These are phyloP conservation scores for Nakazawaea holstii DNA, from an alignment of 805 yeast genomes.

Conservation along the genomic window DNA sequence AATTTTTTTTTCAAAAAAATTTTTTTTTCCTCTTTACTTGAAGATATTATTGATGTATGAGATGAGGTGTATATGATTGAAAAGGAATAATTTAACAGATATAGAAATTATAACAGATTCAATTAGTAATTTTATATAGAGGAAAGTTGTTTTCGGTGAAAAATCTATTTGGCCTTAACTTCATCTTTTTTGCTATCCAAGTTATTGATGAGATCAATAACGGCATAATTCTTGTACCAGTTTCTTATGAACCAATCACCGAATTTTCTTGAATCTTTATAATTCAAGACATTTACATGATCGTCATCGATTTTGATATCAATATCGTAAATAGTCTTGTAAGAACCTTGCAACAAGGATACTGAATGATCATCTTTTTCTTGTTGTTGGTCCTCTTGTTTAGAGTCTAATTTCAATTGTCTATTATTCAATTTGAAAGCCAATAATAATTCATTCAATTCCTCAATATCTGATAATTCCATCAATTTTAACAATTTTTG, in stretches of 20 bases:
- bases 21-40: not conserved
- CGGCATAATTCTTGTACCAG: slow-evolving; percentile 37
- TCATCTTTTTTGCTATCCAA: slow-evolving; percentile 14
- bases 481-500: slow-evolving; percentile 33
- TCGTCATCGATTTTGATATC: slow-evolving; percentile 37
- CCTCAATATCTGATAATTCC: slow-evolving; percentile 16
- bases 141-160: not conserved
- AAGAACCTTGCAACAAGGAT: slow-evolving; percentile 33
- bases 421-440: slow-evolving; percentile 40
- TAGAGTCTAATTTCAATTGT: slow-evolving; percentile 32
- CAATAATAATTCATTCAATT: slow-evolving; percentile 31
- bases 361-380: not conserved
- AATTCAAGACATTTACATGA: slow-evolving; percentile 37
- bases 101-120: no score
- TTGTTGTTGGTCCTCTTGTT: not conserved
- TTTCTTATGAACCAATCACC: slow-evolving; percentile 48
- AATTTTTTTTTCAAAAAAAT: slow-evolving; percentile 6
- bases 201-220: slow-evolving; percentile 33
- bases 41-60: not conserved
- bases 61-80: no score
- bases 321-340: slow-evolving; percentile 34
- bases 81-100: no score
- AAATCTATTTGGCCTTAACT: slow-evolving; percentile 1
- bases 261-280: slow-evolving; percentile 38
- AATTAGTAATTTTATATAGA: no score